These are phyloP conservation scores for Onygenales sp. DNA, from an alignment of 2,329 filamentous ascomycete species.

Conservation along the genomic window DNA sequence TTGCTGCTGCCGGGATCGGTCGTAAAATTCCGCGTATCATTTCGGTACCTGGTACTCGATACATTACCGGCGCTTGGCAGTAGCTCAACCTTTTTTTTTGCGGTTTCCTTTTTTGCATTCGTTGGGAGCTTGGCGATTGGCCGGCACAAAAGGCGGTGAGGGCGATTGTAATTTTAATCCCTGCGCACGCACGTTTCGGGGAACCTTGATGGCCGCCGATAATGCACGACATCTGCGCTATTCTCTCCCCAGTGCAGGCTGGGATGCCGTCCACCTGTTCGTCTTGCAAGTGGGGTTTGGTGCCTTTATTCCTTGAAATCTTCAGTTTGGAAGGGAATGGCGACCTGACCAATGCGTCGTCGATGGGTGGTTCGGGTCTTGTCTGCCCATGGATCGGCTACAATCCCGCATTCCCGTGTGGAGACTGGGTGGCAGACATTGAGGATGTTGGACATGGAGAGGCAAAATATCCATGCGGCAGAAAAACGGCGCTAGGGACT, in stretches of 20 bases:
- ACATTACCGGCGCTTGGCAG: not conserved
- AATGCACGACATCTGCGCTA: constrained; percentile 1
- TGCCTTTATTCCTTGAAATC: too few relatives aligned
- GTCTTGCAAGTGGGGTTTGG: too few relatives aligned
- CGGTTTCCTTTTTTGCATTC: not conserved
- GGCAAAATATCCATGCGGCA: too few relatives aligned
- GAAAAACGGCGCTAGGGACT: too few relatives aligned
- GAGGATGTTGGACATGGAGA: too few relatives aligned
- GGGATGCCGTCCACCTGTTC: too few relatives aligned
- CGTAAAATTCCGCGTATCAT: not conserved
- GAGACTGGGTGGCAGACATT: too few relatives aligned
- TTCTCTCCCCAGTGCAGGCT: not conserved
- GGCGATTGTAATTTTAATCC: not conserved
- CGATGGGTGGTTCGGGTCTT: too few relatives aligned
- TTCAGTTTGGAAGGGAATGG: too few relatives aligned
- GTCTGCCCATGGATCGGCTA: too few relatives aligned
- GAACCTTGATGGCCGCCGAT: not conserved
- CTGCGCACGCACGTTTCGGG: not conserved
- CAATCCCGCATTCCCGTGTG: too few relatives aligned
- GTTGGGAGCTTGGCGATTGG: not conserved
- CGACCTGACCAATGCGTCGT: too few relatives aligned
- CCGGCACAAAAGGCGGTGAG: not conserved
- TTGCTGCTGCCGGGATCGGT: not conserved
- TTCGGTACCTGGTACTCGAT: not conserved
- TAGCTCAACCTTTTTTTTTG: not conserved